These are phyloP conservation scores for Coelastrella sp. DNA, from an alignment of 139 green algal species.

Conservation along the genomic window DNA sequence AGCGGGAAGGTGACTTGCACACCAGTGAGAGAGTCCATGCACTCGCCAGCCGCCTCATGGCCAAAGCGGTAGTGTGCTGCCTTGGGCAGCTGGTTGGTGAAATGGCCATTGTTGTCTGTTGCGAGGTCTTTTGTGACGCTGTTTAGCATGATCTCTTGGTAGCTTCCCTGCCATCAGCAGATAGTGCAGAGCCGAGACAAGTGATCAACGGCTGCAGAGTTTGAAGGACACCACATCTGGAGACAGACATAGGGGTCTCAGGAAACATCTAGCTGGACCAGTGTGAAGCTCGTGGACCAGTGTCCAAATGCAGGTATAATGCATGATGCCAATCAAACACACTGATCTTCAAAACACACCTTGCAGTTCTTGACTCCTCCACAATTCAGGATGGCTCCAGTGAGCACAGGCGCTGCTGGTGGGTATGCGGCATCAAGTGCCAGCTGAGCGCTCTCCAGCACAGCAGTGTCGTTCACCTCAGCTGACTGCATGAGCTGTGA, in stretches of 20 bases:
- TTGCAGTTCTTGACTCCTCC: slow-evolving; percentile 35
- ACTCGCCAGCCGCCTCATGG: neutral
- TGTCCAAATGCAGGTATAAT: too few relatives aligned
- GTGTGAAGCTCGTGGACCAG: too few relatives aligned
- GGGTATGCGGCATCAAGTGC: neutral
- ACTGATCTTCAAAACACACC: neutral
- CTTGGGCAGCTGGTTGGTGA: neutral
- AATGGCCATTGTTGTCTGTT: neutral
- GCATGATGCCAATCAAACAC: too few relatives aligned
- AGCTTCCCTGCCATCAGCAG: neutral
- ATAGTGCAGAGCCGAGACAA: too few relatives aligned
- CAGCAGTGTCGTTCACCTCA: neutral
- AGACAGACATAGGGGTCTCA: too few relatives aligned
- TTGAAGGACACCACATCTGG: too few relatives aligned
- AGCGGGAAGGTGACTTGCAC: slow-evolving; percentile 5
- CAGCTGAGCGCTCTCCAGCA: neutral
- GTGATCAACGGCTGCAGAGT: too few relatives aligned
- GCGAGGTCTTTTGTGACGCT: neutral
- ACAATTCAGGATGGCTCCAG: slow-evolving; percentile 9
- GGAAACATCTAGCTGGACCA: too few relatives aligned
- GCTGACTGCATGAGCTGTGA: neutral
- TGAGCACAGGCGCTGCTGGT: neutral
- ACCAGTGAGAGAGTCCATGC: neutral
- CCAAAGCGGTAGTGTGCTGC: slow-evolving; percentile 17
- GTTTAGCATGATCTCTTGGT: neutral